Evolutionary conservation across 176 grass and related monocot genomes (phyloP).

Genomic region (Alloteropsis semialata): DNA sequence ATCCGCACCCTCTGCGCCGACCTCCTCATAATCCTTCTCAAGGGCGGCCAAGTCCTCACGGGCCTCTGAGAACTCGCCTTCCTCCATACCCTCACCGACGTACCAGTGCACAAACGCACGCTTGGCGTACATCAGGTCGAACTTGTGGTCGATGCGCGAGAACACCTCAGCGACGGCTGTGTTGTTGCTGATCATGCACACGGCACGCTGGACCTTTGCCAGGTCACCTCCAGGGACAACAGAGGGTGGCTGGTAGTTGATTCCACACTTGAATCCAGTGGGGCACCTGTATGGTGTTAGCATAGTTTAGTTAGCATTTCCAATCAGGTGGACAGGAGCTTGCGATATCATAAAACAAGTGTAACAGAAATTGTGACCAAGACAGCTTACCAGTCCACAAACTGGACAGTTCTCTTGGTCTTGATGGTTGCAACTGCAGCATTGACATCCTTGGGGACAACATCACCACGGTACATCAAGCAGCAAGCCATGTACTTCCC

Average conservation of each 20-base stretch:
- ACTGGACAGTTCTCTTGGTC: constrained; percentile 98
- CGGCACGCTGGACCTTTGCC: constrained; percentile 88
- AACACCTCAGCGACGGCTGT: constrained; percentile 87
- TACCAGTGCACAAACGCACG: constrained; percentile 93
- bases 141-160: constrained; percentile 91
- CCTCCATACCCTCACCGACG: constrained; percentile 89
- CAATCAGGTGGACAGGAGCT: neutral
- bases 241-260: constrained; percentile 90
- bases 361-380: constrained; percentile 24
- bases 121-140: constrained; percentile 87
- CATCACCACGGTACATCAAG: constrained; percentile 97
- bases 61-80: constrained; percentile 89
- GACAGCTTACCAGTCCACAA: constrained; percentile 88
- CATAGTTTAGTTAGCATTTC: constrained; percentile 27
- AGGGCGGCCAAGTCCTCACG: constrained; percentile 87
- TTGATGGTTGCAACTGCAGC: constrained; percentile 94
- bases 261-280: constrained; percentile 94
- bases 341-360: constrained; percentile 17
- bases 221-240: constrained; percentile 86
- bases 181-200: constrained; percentile 99
- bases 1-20: constrained; percentile 74
- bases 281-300: constrained; percentile 56
- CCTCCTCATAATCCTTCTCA: constrained; percentile 90
- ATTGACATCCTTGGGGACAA: constrained; percentile 98
- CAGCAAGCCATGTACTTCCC: constrained; percentile 99